Base-by-base conservation (phyloP, 805 yeast genomes). In the Saccharomycopsis oosterbeekiorum region DNA sequence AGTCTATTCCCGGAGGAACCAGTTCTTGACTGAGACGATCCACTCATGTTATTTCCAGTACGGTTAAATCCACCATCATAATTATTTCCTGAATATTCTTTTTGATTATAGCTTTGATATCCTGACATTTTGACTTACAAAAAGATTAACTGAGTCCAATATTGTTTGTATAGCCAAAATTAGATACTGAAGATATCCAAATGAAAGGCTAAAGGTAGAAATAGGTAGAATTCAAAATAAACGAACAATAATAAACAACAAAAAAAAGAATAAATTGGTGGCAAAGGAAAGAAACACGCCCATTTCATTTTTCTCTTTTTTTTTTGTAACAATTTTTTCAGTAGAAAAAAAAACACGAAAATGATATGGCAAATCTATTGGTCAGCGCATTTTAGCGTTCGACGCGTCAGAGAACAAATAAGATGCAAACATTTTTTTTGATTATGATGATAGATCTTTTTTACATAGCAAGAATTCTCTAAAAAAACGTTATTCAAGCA, bases 11-110 rank as follows among this genome's bases (percentile, higher is more conserved):
- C 53, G 63, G 73, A 61, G 64, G 70, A 70, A 60, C 72, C 59
- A 67, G 62, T 66, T 51, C 63, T 63, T 42, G 65, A 63, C 57
- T 62, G 72, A 47, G 71, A 74, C 21, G 73, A 75, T 43, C 77
- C 78, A 4, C 75, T 74, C 50, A 75, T 74, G 29, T 73, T 72
- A 21, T 56, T 53, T 12, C 43, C 34, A 17, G 51, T 56, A 17
- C 58, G 55, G 50, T 65, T 58, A 29, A 61, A 63, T 2, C 65
- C 65, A 15, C 65, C 65, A 17, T 56, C 64, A 55, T 24, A 26
- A 42, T 54, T 59, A 15, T 55, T 59, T 11, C 65, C 65, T 10
- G 59, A 51, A 40, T 63, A 63, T 34, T 61, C 63, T 15, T 55
- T 55, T 53, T 61, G 60, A 41, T 61, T 61, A 51, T 60, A 63